Percentiles rank a stretch among this genome's conserved stretches.
phyloP scores from a whole-genome alignment of 768 basidiomycete genomes.

The Nidula microcarpa region DNA sequence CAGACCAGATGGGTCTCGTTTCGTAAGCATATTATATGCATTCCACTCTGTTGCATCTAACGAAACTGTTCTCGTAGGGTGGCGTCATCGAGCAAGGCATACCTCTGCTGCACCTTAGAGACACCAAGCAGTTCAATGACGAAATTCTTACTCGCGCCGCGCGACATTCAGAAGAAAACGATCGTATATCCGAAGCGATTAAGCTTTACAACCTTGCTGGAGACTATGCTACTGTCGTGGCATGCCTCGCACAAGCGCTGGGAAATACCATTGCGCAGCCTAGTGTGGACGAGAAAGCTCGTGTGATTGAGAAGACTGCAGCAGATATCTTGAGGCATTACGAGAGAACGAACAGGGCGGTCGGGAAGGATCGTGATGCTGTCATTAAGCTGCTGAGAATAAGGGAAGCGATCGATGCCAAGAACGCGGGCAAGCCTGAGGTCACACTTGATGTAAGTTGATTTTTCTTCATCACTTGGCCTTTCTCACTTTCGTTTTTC shows the following conservation, averaged over 20 bases:
- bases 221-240: slow-evolving; percentile 83
- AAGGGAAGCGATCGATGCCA: slow-evolving; percentile 76
- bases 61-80: slow-evolving; percentile 39
- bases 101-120: slow-evolving; percentile 67
- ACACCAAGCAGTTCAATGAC: slow-evolving; percentile 68
- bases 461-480: not conserved
- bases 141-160: slow-evolving; percentile 85
- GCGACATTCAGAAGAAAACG: slow-evolving; percentile 75
- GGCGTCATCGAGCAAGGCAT: slow-evolving; percentile 87
- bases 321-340: slow-evolving; percentile 77
- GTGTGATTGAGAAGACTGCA: slow-evolving; percentile 69
- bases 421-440: slow-evolving; percentile 69
- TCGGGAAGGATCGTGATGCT: slow-evolving; percentile 71
- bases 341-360: slow-evolving; percentile 70
- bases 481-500: not conserved
- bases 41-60: not conserved
- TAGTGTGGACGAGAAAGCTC: slow-evolving; percentile 57
- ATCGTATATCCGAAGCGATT: slow-evolving; percentile 86
- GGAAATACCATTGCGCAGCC: slow-evolving; percentile 78
- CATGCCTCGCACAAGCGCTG: slow-evolving; percentile 82
- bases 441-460: slow-evolving; percentile 73
- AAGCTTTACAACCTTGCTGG: slow-evolving; percentile 95
- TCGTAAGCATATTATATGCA: slow-evolving; percentile 44
- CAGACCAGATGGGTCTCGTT: slow-evolving; percentile 83
- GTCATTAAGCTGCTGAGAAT: slow-evolving; percentile 74